Conservation (phyloP, 164 flowering plant genomes). For the Cinnamomum chago region DNA sequence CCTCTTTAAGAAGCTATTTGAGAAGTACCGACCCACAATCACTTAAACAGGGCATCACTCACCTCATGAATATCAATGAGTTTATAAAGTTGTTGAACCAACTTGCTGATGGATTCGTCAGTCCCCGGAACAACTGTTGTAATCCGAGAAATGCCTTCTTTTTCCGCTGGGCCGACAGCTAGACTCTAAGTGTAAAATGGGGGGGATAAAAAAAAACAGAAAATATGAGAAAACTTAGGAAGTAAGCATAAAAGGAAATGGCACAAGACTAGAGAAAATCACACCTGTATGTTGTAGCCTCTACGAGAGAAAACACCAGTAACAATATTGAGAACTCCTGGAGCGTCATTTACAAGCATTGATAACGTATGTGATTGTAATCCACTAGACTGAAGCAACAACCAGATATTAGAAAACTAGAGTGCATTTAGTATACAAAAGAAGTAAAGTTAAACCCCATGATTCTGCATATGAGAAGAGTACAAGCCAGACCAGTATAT, state of each 20-base stretch:
- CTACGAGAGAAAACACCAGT: conserved; percentile 91
- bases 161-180: conserved; percentile 96
- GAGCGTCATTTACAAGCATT: conserved; percentile 76
- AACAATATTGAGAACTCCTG: conserved; percentile 91
- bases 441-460: neutral
- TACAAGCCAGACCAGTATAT: conserved; percentile 1
- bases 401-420: neutral
- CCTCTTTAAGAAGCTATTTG: conserved; percentile 3
- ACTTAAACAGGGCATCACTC: neutral
- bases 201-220: neutral
- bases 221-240: neutral
- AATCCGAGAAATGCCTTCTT: conserved; percentile 81
- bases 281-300: conserved; percentile 95
- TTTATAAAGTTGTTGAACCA: conserved; percentile 86
- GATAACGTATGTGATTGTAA: conserved; percentile 91
- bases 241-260: conserved; percentile 7
- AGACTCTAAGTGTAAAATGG: conserved; percentile 57
- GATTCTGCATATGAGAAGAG: neutral
- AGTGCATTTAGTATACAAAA: neutral
- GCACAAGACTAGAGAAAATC: neutral
- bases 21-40: neutral
- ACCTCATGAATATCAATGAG: conserved; percentile 88
- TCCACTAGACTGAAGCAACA: conserved; percentile 63
- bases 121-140: conserved; percentile 98
- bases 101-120: conserved; percentile 81